These are phyloP conservation scores for Asterophora lycoperdoides DNA, from an alignment of 768 basidiomycete genomes.

Conservation along the genomic window DNA sequence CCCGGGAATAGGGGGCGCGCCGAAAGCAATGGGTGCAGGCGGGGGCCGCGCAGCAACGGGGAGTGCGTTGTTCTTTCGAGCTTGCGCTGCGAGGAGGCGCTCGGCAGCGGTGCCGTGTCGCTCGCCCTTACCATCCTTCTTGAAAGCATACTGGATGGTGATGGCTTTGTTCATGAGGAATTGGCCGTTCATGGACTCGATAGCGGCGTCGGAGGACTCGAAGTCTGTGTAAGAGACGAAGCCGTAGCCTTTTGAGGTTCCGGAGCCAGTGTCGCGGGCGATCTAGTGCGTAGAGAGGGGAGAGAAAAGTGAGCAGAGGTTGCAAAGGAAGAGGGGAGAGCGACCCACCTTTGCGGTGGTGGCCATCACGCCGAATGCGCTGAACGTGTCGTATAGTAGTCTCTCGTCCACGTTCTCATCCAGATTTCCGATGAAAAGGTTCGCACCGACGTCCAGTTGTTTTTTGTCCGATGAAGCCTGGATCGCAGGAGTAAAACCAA, in stretches of 20 bases:
- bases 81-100: constrained; percentile 91
- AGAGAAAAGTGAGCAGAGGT: background rate
- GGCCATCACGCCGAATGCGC: constrained; percentile 89
- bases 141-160: constrained; percentile 96
- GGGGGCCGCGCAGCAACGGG: constrained; percentile 76
- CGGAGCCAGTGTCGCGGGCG: constrained; percentile 80
- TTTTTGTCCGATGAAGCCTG: constrained; percentile 98
- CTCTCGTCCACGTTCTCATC: constrained; percentile 96
- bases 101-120: constrained; percentile 97
- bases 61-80: constrained; percentile 90
- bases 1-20: constrained; percentile 60
- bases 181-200: constrained; percentile 96
- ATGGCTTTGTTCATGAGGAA: constrained; percentile 99
- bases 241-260: constrained; percentile 93
- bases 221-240: constrained; percentile 98
- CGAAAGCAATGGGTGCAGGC: constrained; percentile 69
- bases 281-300: constrained; percentile 54
- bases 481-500: constrained; percentile 1
- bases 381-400: constrained; percentile 91
- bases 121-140: constrained; percentile 98
- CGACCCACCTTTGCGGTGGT: constrained; percentile 77
- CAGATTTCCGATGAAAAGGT: constrained; percentile 92
- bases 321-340: constrained; percentile 8
- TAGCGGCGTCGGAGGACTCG: constrained; percentile 92
- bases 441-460: constrained; percentile 96